A percentile compares a stretch with the other conserved stretches of the same genome.
Conservation (phyloP, 148 eudicot genomes). For the Rhododendron mucronatum region DNA sequence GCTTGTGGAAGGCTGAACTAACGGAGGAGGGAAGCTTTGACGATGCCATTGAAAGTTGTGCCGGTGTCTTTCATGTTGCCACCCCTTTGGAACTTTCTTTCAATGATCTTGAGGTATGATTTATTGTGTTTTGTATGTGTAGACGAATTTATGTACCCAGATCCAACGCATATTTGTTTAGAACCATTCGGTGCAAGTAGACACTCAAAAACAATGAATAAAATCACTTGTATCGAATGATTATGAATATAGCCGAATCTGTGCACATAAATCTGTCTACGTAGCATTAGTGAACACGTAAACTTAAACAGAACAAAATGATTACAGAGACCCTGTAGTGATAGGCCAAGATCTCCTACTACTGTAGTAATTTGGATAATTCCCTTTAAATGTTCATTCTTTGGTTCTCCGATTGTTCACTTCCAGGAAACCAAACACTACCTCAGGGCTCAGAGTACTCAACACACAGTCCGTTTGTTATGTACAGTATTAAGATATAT, state of each 20-base stretch:
- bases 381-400: too few species aligned
- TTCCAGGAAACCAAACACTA: too few species aligned
- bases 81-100: slow-evolving; percentile 35
- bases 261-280: too few species aligned
- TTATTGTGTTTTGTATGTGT: background rate
- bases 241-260: background rate
- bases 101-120: slow-evolving; percentile 46
- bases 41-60: slow-evolving; percentile 36
- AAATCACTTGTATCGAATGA: background rate
- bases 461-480: too few species aligned
- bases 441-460: too few species aligned
- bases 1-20: slow-evolving; percentile 48
- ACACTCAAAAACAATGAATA: background rate
- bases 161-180: too few species aligned
- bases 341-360: too few species aligned
- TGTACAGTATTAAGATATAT: too few species aligned
- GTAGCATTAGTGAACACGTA: background rate
- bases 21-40: slow-evolving; percentile 45
- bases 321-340: background rate
- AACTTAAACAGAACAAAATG: background rate
- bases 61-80: slow-evolving; percentile 52
- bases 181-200: background rate
- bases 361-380: too few species aligned
- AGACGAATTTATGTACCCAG: too few species aligned
- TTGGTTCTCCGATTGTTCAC: too few species aligned